Conservation (phyloP, 208 protist species). For the Leishmania amazonensis region DNA sequence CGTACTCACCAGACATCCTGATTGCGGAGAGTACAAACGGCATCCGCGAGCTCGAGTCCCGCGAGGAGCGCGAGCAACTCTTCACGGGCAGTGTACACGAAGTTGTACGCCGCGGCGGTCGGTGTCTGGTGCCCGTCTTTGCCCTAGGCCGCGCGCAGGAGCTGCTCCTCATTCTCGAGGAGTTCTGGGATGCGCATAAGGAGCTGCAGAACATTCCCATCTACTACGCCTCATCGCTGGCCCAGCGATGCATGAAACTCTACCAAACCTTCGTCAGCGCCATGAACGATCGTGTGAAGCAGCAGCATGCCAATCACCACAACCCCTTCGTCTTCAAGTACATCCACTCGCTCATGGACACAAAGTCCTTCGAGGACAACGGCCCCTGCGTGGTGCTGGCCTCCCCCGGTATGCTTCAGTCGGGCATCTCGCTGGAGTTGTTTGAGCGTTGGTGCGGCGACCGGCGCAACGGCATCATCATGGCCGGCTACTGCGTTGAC, state of each 20-base stretch:
- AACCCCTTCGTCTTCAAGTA: constrained; percentile 99
- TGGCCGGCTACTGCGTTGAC: constrained; percentile 98
- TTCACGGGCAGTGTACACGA: constrained; percentile 95
- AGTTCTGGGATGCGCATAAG: constrained; percentile 97
- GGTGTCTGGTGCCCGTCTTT: constrained; percentile 98
- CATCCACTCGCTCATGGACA: constrained; percentile 93
- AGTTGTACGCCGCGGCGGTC: constrained; percentile 94
- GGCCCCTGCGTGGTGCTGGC: constrained; percentile 96
- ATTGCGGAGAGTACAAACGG: constrained; percentile 99
- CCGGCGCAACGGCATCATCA: constrained; percentile 95
- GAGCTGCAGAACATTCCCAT: constrained; percentile 98
- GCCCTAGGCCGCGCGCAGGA: constrained; percentile 98
- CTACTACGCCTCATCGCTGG: constrained; percentile 98
- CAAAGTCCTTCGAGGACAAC: constrained; percentile 92
- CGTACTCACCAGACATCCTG: constrained; percentile 95
- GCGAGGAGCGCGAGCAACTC: constrained; percentile 94
- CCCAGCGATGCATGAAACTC: constrained; percentile 97
- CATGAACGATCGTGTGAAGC: constrained; percentile 97
- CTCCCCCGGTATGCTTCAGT: constrained; percentile 97
- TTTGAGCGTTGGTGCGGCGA: constrained; percentile 98
- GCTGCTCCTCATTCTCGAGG: constrained; percentile 98
- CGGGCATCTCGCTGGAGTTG: constrained; percentile 96
- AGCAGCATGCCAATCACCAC: constrained; percentile 88
- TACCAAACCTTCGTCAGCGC: constrained; percentile 98
- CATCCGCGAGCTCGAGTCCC: constrained; percentile 94